Percentiles rank a stretch among this genome's conserved stretches.
Evolutionary conservation across 768 basidiomycete species (phyloP).

Genomic region (Kwoniella dejecticola): DNA sequence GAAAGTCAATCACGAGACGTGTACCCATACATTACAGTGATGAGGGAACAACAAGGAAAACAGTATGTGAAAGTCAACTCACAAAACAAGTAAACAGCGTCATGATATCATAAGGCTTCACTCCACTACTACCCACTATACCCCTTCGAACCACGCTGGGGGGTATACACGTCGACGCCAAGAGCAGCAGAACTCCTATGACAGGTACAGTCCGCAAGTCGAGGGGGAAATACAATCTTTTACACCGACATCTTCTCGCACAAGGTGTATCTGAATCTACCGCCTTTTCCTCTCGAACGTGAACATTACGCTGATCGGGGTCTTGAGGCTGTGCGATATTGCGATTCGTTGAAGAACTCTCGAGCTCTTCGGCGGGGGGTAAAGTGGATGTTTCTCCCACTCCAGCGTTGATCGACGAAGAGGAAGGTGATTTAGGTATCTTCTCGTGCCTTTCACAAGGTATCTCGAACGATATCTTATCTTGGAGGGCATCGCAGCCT

Average conservation of each 20-base stretch:
- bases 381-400: no score
- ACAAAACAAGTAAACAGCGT: constrained; percentile 85
- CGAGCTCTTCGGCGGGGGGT: no score
- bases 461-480: background rate
- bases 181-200: constrained; percentile 57
- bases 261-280: background rate
- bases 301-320: background rate
- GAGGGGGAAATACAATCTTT: constrained; percentile 38
- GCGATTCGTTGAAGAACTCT: no score
- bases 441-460: background rate
- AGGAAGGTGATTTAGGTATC: background rate
- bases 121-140: constrained; percentile 74
- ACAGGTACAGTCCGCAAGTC: constrained; percentile 57
- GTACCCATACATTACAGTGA: no score
- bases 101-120: constrained; percentile 90
- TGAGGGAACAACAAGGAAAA: no score
- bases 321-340: background rate
- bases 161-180: constrained; percentile 56
- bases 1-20: no score
- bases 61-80: constrained; percentile 21
- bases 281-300: background rate
- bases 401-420: background rate
- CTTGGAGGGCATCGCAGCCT: constrained; percentile 2
- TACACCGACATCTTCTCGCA: constrained; percentile 8
- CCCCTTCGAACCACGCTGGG: constrained; percentile 67